Evolutionary conservation across 306 rosid genomes (phyloP).

Genomic region (Vachellia collinsii): DNA sequence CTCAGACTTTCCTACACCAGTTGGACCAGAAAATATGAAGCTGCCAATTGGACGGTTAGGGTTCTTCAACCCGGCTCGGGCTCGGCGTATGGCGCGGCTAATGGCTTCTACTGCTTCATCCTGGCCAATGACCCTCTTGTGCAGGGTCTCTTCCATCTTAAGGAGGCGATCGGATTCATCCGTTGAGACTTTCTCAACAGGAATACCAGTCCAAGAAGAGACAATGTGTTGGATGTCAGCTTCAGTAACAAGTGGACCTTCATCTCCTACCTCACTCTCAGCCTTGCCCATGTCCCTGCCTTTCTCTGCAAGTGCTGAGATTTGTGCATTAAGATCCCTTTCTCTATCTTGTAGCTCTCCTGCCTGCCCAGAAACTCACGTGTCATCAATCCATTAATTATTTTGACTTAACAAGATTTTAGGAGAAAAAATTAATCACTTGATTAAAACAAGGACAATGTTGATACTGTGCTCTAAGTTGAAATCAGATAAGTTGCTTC

Average conservation of each 20-base stretch:
- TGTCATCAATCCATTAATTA: slow-evolving; percentile 26
- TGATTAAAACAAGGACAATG: slow-evolving; percentile 11
- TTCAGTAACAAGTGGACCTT: slow-evolving; percentile 83
- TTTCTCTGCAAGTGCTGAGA: slow-evolving; percentile 77
- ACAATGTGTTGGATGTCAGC: slow-evolving; percentile 91
- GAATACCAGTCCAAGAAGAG: slow-evolving; percentile 94
- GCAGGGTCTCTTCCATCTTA: slow-evolving; percentile 96
- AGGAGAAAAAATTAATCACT: not conserved
- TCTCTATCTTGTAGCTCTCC: slow-evolving; percentile 93
- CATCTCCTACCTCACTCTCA: slow-evolving; percentile 90
- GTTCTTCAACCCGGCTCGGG: slow-evolving; percentile 92
- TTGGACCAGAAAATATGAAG: slow-evolving; percentile 97
- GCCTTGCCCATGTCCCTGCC: slow-evolving; percentile 98
- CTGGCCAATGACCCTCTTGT: slow-evolving; percentile 82
- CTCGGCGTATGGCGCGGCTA: slow-evolving; percentile 95
- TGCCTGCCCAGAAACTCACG: slow-evolving; percentile 58
- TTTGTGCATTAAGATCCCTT: slow-evolving; percentile 90
- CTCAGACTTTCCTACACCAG: slow-evolving; percentile 97
- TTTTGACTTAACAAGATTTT: not conserved
- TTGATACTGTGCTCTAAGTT: not conserved
- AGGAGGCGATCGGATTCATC: slow-evolving; percentile 97
- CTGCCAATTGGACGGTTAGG: slow-evolving; percentile 98
- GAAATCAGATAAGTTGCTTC: not conserved
- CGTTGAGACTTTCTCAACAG: slow-evolving; percentile 87
- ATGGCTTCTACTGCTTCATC: slow-evolving; percentile 96